A percentile compares a stretch with the other conserved stretches of the same genome.
These are phyloP conservation scores for Forsythia suspensa DNA, from an alignment of 257 asterid species.

Conservation along the genomic window DNA sequence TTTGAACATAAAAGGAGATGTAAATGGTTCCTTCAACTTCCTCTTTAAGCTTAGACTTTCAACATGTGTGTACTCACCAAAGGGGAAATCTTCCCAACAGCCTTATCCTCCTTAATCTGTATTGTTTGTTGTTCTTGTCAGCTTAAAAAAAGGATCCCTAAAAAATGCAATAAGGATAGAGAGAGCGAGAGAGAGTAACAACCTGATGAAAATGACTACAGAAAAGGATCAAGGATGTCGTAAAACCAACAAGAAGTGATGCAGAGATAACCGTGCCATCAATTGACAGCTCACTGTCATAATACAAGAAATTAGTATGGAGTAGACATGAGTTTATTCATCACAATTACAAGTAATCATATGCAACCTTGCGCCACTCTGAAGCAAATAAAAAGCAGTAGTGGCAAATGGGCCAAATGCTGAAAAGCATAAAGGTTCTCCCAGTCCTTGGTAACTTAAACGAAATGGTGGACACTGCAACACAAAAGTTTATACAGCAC, in stretches of 20 bases:
- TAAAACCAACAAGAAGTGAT: constrained; percentile 82
- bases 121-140: constrained; percentile 10
- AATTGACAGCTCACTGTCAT: constrained; percentile 54
- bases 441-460: constrained; percentile 79
- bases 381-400: constrained; percentile 86
- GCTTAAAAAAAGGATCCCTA: background rate
- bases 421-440: constrained; percentile 92
- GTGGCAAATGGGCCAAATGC: constrained; percentile 95
- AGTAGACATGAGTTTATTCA: constrained; percentile 4
- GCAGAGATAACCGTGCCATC: constrained; percentile 63
- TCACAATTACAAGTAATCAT: constrained; percentile 2
- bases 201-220: constrained; percentile 99
- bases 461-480: constrained; percentile 94
- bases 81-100: constrained; percentile 59
- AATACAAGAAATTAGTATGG: constrained; percentile 16
- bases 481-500: background rate
- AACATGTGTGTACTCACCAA: constrained; percentile 38
- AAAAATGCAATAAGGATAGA: background rate
- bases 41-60: background rate
- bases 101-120: constrained; percentile 49
- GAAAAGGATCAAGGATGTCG: constrained; percentile 83
- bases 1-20: background rate
- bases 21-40: background rate
- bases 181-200: constrained; percentile 5
- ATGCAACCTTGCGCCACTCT: constrained; percentile 58